phyloP scores from a whole-genome alignment of 2,329 filamentous ascomycete genomes.

The Pleurostoma richardsiae region DNA sequence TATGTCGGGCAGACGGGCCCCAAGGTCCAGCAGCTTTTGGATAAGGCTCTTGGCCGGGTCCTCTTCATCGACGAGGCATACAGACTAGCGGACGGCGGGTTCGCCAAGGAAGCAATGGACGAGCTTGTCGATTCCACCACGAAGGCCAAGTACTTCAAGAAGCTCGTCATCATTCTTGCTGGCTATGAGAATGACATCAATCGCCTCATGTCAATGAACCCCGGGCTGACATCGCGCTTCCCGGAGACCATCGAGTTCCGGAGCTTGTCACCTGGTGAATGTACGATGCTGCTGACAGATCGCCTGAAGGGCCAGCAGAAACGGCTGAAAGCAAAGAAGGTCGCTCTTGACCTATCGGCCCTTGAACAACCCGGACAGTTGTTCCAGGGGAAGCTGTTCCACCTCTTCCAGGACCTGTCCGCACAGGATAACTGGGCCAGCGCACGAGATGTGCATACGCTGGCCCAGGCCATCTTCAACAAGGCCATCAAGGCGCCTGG shows the following conservation, averaged over 20 bases:
- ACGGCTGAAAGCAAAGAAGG: constrained; percentile 5
- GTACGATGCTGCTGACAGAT: constrained; percentile 34
- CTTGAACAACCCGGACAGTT: constrained; percentile 9
- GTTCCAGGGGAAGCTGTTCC: constrained; percentile 14
- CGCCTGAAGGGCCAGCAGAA: constrained; percentile 20
- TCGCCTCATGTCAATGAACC: constrained; percentile 53
- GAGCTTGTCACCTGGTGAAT: constrained; percentile 33
- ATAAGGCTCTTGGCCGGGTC: constrained; percentile 59
- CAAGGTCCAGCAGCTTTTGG: constrained; percentile 55
- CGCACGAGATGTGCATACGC: constrained; percentile 53
- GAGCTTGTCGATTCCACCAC: constrained; percentile 47
- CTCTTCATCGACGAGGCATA: constrained; percentile 73
- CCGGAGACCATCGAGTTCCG: constrained; percentile 56
- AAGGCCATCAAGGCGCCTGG: constrained; percentile 23
- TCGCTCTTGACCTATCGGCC: constrained; percentile 16
- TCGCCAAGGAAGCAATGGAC: constrained; percentile 51
- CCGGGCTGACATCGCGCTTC: constrained; percentile 61
- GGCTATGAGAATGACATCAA: constrained; percentile 67
- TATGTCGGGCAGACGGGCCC: constrained; percentile 67
- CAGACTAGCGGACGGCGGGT: constrained; percentile 51
- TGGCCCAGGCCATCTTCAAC: constrained; percentile 46
- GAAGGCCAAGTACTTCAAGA: constrained; percentile 52
- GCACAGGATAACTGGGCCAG: constrained; percentile 53
- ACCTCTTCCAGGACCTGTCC: constrained; percentile 33
- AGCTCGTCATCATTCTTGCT: constrained; percentile 62